Evolutionary conservation across 805 yeast genomes (phyloP).

Genomic region (Wickerhamiella azyma): DNA sequence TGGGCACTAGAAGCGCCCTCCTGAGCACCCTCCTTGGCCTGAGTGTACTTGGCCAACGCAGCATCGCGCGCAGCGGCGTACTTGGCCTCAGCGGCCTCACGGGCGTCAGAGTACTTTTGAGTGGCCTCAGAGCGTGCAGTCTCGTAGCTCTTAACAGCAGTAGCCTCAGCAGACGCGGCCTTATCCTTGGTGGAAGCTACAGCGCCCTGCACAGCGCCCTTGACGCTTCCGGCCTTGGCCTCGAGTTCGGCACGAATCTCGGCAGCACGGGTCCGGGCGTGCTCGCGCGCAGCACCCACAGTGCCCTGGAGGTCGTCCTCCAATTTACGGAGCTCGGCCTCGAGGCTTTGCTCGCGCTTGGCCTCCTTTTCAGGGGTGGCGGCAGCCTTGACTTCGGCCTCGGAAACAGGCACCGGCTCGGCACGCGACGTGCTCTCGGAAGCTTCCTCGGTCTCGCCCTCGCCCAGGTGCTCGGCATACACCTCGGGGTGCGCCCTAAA

Average conservation of each 20-base stretch:
- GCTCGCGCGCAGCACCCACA: conserved; percentile 3
- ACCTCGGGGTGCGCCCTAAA: conserved; percentile 87
- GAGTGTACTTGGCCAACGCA: too few species aligned
- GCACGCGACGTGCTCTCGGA: neutral
- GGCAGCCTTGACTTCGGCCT: neutral
- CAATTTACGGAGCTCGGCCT: neutral
- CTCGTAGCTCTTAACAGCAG: neutral
- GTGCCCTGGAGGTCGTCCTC: conserved; percentile 4
- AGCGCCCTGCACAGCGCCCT: neutral
- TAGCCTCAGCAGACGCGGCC: neutral
- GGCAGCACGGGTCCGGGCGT: conserved; percentile 1
- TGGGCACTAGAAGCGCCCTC: neutral
- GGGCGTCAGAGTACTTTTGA: neutral
- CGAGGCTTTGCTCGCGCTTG: neutral
- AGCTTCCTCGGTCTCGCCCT: conserved; percentile 35
- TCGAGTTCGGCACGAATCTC: neutral
- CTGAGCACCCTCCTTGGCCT: neutral
- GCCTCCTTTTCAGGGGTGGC: neutral
- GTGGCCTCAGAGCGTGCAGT: neutral
- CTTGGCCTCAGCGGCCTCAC: neutral
- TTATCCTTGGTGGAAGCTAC: neutral
- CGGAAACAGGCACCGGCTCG: neutral
- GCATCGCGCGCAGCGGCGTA: neutral
- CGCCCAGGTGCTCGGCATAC: conserved; percentile 81
- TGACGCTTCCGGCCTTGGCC: neutral